Evolutionary conservation across 805 yeast species (phyloP), one percentile per base, ranked within the genome.

Genomic region (Starmerella floris): DNA sequence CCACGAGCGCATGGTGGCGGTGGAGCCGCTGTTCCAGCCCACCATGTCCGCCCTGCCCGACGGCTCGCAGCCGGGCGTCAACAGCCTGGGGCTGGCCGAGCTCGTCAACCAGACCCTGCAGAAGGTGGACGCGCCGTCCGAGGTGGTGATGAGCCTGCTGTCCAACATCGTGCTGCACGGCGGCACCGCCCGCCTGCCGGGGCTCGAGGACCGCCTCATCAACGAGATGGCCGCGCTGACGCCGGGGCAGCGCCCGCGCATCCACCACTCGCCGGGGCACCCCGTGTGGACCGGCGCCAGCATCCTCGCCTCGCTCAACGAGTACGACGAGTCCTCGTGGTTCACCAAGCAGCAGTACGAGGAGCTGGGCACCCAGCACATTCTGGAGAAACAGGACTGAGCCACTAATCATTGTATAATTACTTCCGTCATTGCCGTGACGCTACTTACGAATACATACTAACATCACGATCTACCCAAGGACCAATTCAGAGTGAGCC

Each of bases 211-310:
- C 52, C 67, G 94, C 49, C 60, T 87, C 45, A 74, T 77, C 59
- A 63, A 70, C 42, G 96, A 87, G 54, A 65, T 87, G 42, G 69
- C 76, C 23, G 65, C 67, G 42, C 62, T 71, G 51, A 75, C 84
- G 54, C 94, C 95, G 5, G 91, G 94, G 23, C 16, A 27, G 16
- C 20, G 27, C n/a, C 42, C 47, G 35, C 20, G 28, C 23, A 34
- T 49, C 22, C 66, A 83, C 51, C 83, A 83, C 58, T 75, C 84
- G 35, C 69, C 94, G 57, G 73, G 74, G 48, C 79, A 73, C 57
- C 83, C 84, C 46, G 70, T 85, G 13, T 87, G 95, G 95, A 71
- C 87, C 35, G 96, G 96, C 37, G 95, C 95, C 3, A 78, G 88
- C 51, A 84, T 87, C 27, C 65, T 87, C 45, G 77, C 93, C 6